These are phyloP conservation scores for Calonectria hawksworthii DNA, from an alignment of 2,329 filamentous ascomycete genomes.

Conservation along the genomic window DNA sequence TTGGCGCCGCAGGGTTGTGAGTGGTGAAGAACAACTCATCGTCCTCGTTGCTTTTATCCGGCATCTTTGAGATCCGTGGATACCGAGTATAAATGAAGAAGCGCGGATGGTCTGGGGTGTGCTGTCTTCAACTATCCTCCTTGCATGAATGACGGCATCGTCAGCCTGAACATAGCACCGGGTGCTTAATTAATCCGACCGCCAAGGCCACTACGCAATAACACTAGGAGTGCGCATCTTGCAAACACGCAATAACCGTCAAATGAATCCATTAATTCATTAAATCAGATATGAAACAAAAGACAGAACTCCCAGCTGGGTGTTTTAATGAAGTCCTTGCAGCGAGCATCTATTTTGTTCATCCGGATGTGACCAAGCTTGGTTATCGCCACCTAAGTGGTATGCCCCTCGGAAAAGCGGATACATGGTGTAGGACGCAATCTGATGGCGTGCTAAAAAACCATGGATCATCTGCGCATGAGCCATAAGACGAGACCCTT, in stretches of 20 bases:
- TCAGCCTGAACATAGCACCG: not conserved
- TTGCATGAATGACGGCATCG: not conserved
- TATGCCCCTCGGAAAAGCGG: not conserved
- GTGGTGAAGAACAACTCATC: slow-evolving; percentile 4
- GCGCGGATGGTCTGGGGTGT: not conserved
- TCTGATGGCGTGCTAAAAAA: too few species aligned
- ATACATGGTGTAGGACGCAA: not conserved
- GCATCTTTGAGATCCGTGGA: not conserved
- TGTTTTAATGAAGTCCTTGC: not conserved
- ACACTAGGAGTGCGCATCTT: not conserved
- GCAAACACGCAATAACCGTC: not conserved
- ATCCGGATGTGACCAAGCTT: not conserved
- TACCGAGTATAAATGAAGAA: not conserved
- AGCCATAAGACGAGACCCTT: too few species aligned
- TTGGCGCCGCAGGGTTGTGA: slow-evolving; percentile 2
- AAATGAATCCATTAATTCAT: not conserved
- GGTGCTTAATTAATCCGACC: slow-evolving; percentile 1
- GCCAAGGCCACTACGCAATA: too few species aligned
- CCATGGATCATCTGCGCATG: not conserved
- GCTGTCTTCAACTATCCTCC: not conserved
- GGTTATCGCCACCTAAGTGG: not conserved
- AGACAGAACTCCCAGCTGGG: not conserved
- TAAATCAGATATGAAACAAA: not conserved
- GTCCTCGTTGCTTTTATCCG: not conserved
- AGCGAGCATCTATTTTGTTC: not conserved